Evolutionary conservation across 345 rosid species (phyloP).

Genomic region (Corchorus capsularis): DNA sequence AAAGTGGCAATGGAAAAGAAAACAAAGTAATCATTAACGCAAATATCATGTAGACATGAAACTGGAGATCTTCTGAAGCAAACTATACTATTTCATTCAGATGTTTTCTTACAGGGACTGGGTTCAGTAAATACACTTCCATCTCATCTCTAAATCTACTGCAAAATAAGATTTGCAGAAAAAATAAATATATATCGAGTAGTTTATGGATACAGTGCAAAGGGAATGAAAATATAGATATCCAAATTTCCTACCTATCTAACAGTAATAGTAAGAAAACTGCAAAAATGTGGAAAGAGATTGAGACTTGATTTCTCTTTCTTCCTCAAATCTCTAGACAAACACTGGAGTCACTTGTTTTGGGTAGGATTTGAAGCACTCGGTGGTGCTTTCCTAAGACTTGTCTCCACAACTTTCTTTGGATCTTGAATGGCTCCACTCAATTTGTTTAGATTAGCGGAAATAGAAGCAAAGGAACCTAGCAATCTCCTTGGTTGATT

Average conservation of each 20-base stretch:
- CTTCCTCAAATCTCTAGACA: slow-evolving; percentile 29
- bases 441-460: slow-evolving; percentile 26
- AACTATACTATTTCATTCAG: slow-evolving; percentile 4
- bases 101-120: slow-evolving; percentile 21
- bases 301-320: slow-evolving; percentile 18
- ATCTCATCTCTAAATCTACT: slow-evolving; percentile 24
- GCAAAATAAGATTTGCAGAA: slow-evolving; percentile 16
- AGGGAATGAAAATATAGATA: slow-evolving; percentile 15
- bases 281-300: slow-evolving; percentile 33
- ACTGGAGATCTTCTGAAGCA: slow-evolving; percentile 16
- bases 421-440: slow-evolving; percentile 28
- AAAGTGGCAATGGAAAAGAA: neutral
- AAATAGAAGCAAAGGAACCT: slow-evolving; percentile 30
- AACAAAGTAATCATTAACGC: neutral
- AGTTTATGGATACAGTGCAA: slow-evolving; percentile 5
- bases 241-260: slow-evolving; percentile 16
- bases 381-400: slow-evolving; percentile 49
- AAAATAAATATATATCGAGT: slow-evolving; percentile 1
- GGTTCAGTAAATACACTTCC: slow-evolving; percentile 22
- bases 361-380: slow-evolving; percentile 56
- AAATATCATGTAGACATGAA: slow-evolving; percentile 19
- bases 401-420: slow-evolving; percentile 39
- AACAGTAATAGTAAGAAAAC: slow-evolving; percentile 23
- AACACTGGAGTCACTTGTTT: slow-evolving; percentile 39
- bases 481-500: slow-evolving; percentile 42